Evolutionary conservation across 441 rosid genomes (phyloP).

Genomic region (Flueggea neowawraea): DNA sequence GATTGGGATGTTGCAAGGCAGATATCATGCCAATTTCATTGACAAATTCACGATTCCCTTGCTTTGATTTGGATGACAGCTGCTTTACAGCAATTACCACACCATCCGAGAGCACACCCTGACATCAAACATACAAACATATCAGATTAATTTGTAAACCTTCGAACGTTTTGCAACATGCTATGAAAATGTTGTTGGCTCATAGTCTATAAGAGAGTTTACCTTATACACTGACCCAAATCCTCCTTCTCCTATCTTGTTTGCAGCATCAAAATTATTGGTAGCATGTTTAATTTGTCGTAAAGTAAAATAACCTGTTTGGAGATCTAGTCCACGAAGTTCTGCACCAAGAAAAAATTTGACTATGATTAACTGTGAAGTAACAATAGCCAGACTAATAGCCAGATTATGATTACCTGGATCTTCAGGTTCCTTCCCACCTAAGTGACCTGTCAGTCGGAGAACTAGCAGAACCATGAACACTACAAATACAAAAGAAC

Average conservation of each 20-base stretch:
- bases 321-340: constrained; percentile 52
- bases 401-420: constrained; percentile 32
- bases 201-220: not conserved
- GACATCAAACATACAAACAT: constrained; percentile 1
- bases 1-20: constrained; percentile 79
- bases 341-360: constrained; percentile 28
- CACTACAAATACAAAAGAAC: constrained; percentile 28
- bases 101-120: constrained; percentile 71
- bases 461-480: constrained; percentile 35
- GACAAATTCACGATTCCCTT: constrained; percentile 79
- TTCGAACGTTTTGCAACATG: too few relatives aligned
- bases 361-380: not conserved
- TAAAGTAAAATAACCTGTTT: constrained; percentile 60
- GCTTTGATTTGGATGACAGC: constrained; percentile 73
- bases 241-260: constrained; percentile 94
- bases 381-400: not conserved
- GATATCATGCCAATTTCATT: constrained; percentile 85
- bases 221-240: constrained; percentile 93
- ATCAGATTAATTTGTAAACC: too few relatives aligned
- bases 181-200: too few relatives aligned
- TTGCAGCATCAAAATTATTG: constrained; percentile 49
- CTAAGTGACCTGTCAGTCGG: constrained; percentile 51
- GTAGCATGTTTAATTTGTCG: constrained; percentile 79
- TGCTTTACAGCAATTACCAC: constrained; percentile 69
- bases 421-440: constrained; percentile 43